Base-by-base conservation (phyloP, 2,329 filamentous ascomycete genomes). In the Colletotrichum musicola region DNA sequence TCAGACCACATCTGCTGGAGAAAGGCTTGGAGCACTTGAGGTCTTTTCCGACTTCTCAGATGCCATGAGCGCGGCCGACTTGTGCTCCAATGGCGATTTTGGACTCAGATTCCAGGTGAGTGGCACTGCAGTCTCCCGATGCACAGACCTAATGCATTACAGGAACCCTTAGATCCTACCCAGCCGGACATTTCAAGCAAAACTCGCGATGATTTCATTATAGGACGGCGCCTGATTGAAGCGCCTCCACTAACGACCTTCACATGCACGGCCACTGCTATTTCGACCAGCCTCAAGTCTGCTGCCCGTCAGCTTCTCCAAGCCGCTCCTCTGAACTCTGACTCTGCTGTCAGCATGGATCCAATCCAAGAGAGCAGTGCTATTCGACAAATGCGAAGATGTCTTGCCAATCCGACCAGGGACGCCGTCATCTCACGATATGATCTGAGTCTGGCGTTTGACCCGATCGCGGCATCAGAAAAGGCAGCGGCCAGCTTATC, bases 11-110 rank as follows among this genome's bases (percentile, higher is more conserved):
- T 64, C 47, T 73, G 63, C 71, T 67, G 72, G 54, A 71, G 74
- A 38, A 76, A 69, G 78, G 56, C 71, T 80, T 4, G 72, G 76
- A 12, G 72, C 80, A 14, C 78, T 94, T 1, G 78, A 81, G 22
- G 81, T 82, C 4, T 86, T 89, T 56, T 86, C 88, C 18, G 75
- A 79, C 1, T 88, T 90, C 70, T 81, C 84, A 12, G 87, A 90
- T 9, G 79, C 84, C 1, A 82, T 93, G 78, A 94, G 93, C 75
- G 85, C 86, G 46, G 86, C 89, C 20, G 93, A 96, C 77, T 66
- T 91, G 2, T 88, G 84, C 74, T 87, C 87, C 22, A 77, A 80
- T 16, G 79, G 82, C 25, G 81, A 82, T 5, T 83, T 87, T 55
- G 84, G 83, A 4, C 77, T 73, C 3, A 78, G 75, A 14, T 76